phyloP scores from a whole-genome alignment of 129 eudicot genomes.

The Smallanthus sonchifolius region DNA sequence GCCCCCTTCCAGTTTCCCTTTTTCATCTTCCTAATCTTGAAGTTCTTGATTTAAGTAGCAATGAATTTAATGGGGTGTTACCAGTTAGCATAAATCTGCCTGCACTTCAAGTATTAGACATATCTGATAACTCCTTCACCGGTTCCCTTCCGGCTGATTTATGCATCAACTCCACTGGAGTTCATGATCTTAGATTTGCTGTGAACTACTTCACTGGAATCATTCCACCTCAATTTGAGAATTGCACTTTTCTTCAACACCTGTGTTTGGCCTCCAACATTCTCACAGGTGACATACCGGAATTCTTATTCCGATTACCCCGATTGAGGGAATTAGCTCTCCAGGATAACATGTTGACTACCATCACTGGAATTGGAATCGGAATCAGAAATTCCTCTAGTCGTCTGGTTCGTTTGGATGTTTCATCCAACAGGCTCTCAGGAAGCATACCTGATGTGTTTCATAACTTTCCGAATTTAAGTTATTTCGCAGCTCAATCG shows the following conservation, averaged over 20 bases:
- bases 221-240: conserved; percentile 40
- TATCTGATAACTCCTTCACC: conserved; percentile 42
- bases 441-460: conserved; percentile 60
- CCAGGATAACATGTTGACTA: conserved; percentile 42
- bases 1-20: conserved; percentile 45
- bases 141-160: conserved; percentile 51
- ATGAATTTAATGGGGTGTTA: conserved; percentile 39
- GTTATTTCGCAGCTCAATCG: conserved; percentile 52
- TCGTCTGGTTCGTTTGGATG: conserved; percentile 49
- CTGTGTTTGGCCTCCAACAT: conserved; percentile 39
- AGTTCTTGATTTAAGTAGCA: conserved; percentile 45
- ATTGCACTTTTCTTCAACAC: conserved; percentile 46
- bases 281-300: conserved; percentile 45
- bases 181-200: conserved; percentile 25
- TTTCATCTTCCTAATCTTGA: conserved; percentile 43
- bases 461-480: conserved; percentile 29
- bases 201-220: conserved; percentile 43
- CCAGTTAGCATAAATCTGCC: conserved; percentile 45
- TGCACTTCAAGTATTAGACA: conserved; percentile 32
- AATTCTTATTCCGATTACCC: conserved; percentile 35
- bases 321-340: conserved; percentile 36
- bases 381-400: conserved; percentile 27
- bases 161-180: conserved; percentile 43
- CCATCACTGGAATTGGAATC: conserved; percentile 13
- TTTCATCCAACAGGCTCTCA: conserved; percentile 46